Evolutionary conservation across 2,329 filamentous ascomycete species (phyloP), one percentile per base, ranked within the genome.

Genomic region (Xylariaceae sp.): DNA sequence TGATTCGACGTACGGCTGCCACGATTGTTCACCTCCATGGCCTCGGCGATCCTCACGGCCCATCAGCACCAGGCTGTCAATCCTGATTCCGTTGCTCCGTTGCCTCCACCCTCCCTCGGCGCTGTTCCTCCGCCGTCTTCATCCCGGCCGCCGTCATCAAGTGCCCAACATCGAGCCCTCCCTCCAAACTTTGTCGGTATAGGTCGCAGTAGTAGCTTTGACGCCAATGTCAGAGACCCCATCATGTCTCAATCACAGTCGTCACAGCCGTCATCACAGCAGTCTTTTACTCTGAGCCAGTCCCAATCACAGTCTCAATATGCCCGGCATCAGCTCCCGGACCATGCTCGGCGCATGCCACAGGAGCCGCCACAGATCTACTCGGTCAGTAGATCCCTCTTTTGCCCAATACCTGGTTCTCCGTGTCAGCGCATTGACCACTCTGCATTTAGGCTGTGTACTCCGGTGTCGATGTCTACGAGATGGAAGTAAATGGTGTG

Each of bases 401-500:
- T 34, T 42, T 14, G 31, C n/a, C 40, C 31, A 39, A 48, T 16
- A 36, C 45, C 45, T 42, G 9, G 47, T 40, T 50, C 47, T 49
- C 46, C 17, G 34, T 41, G 31, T 36, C 48, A 44, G 47, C 49
- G 19, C 42, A 58, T 53, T 63, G 57, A 62, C 57, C 5, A 12
- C 36, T 12, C 12, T 54, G 18, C 7, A 47, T 17, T 11, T 59
- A 83, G 81, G 93, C 93, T 55, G 89, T 95, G 39, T 97, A 97
- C 71, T 97, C 93, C 7, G 91, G 92, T 60, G 90, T 97, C 42
- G 87, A 93, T 55, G 94, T 99, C 14, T 99, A 97, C 75, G 94
- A 99, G 73, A 97, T 97, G 91, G 92, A 97, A 70, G 89, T 97
- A 55, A 95, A 96, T 69, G 84, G 83, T 42, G 79, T 99, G 59